These are phyloP conservation scores for Zopfia rhizophila DNA, from an alignment of 2,329 filamentous ascomycete genomes.

Conservation along the genomic window DNA sequence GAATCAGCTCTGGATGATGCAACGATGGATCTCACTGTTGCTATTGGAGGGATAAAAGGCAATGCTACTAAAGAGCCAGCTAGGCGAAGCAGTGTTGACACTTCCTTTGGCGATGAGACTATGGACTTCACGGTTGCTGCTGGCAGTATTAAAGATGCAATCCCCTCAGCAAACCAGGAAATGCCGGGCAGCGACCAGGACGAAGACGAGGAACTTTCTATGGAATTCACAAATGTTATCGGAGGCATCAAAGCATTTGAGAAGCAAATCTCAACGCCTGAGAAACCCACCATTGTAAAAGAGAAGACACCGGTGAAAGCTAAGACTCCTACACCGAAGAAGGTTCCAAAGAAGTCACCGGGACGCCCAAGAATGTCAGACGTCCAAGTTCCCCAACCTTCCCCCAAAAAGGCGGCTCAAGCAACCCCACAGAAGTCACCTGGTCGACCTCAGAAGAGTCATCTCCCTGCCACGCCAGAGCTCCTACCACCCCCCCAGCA, in stretches of 20 bases:
- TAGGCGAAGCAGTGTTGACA: constrained; percentile 37
- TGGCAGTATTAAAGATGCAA: constrained; percentile 44
- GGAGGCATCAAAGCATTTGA: constrained; percentile 53
- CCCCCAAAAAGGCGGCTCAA: constrained; percentile 25
- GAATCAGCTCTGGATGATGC: constrained; percentile 51
- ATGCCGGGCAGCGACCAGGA: constrained; percentile 27
- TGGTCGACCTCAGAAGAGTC: constrained; percentile 33
- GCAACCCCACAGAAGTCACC: constrained; percentile 39
- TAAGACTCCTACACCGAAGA: constrained; percentile 34
- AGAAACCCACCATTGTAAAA: constrained; percentile 23
- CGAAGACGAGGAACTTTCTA: constrained; percentile 60
- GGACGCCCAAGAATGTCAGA: constrained; percentile 21
- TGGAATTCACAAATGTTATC: constrained; percentile 63
- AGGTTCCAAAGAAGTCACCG: constrained; percentile 38
- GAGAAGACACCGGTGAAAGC: constrained; percentile 16
- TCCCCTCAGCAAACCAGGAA: constrained; percentile 5
- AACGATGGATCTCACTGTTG: constrained; percentile 54
- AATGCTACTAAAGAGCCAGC: constrained; percentile 16
- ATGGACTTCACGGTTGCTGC: constrained; percentile 54
- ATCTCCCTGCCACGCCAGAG: constrained; percentile 43
- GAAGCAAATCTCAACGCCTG: constrained; percentile 28
- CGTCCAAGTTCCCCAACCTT: constrained; percentile 10
- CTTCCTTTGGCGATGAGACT: constrained; percentile 45
- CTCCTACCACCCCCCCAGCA: constrained; percentile 31
- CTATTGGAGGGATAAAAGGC: constrained; percentile 49